These are phyloP conservation scores for Cordyceps cateniannulata DNA, from an alignment of 2,329 filamentous ascomycete species.

Conservation along the genomic window DNA sequence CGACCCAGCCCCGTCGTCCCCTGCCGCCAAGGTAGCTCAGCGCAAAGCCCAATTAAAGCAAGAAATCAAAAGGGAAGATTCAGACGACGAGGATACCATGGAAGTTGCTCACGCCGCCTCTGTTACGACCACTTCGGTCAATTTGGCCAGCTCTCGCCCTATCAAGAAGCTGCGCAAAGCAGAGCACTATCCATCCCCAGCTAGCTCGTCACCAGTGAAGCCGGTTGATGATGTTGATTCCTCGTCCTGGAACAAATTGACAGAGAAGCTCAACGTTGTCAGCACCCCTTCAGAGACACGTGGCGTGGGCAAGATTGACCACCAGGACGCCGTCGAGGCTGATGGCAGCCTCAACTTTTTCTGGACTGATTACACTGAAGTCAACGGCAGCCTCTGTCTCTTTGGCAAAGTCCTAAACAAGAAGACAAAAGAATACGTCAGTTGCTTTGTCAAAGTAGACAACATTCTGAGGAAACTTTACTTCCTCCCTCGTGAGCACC, in stretches of 20 bases:
- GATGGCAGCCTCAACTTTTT: conserved; percentile 92
- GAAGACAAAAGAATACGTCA: conserved; percentile 69
- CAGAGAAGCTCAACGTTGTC: conserved; percentile 77
- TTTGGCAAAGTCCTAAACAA: conserved; percentile 97
- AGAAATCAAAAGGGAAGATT: conserved; percentile 56
- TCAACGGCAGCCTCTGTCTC: conserved; percentile 84
- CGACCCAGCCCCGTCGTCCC: conserved; percentile 81
- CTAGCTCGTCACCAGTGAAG: conserved; percentile 68
- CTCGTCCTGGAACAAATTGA: conserved; percentile 82
- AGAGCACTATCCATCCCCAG: conserved; percentile 61
- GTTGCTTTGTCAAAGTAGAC: conserved; percentile 93
- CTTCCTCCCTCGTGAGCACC: conserved; percentile 74
- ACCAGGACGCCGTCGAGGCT: conserved; percentile 82
- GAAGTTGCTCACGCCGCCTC: conserved; percentile 75
- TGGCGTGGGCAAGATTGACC: conserved; percentile 71
- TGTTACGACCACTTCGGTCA: conserved; percentile 65
- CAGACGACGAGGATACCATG: conserved; percentile 78
- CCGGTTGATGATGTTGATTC: conserved; percentile 62
- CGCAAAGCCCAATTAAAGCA: conserved; percentile 54
- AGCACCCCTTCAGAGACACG: conserved; percentile 62
- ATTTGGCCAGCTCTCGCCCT: conserved; percentile 69
- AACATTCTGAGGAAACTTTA: conserved; percentile 89
- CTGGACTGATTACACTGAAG: conserved; percentile 93
- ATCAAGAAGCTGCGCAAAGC: conserved; percentile 68
- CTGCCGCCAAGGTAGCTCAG: conserved; percentile 69